These are phyloP conservation scores for Yamadazyma triangularis DNA, from an alignment of 1,139 yeast species.

Conservation along the genomic window DNA sequence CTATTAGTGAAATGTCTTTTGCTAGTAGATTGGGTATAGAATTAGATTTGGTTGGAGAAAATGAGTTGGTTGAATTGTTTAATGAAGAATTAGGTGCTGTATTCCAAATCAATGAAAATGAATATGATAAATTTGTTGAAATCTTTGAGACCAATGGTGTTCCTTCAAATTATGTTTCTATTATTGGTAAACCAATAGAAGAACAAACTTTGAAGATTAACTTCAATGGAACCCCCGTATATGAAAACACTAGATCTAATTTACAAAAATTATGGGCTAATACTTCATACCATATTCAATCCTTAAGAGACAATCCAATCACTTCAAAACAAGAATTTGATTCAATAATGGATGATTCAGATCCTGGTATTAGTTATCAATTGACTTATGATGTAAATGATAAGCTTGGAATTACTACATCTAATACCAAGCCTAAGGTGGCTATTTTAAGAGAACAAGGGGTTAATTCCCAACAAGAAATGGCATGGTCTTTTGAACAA, in stretches of 20 bases:
- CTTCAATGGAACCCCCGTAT: slow-evolving; percentile 43
- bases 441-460: slow-evolving; percentile 99
- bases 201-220: slow-evolving; percentile 47
- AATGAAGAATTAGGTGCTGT: slow-evolving; percentile 96
- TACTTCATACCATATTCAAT: slow-evolving; percentile 88
- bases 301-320: slow-evolving; percentile 89
- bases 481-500: slow-evolving; percentile 95
- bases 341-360: slow-evolving; percentile 68
- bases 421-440: slow-evolving; percentile 66
- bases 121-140: slow-evolving; percentile 50
- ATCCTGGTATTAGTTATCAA: slow-evolving; percentile 87
- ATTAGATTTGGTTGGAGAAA: slow-evolving; percentile 39
- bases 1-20: slow-evolving; percentile 93
- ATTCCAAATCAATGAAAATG: slow-evolving; percentile 69
- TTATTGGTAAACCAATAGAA: slow-evolving; percentile 61
- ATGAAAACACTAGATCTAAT: slow-evolving; percentile 56
- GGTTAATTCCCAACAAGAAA: slow-evolving; percentile 96
- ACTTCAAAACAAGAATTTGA: slow-evolving; percentile 84
- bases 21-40: slow-evolving; percentile 82
- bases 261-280: slow-evolving; percentile 84
- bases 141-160: slow-evolving; percentile 58
- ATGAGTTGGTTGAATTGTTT: slow-evolving; percentile 57
- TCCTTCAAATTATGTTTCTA: slow-evolving; percentile 44
- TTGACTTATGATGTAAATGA: slow-evolving; percentile 58
- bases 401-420: slow-evolving; percentile 25